Conservation (phyloP, 768 basidiomycete species). For the Tephrocybe rancida region DNA sequence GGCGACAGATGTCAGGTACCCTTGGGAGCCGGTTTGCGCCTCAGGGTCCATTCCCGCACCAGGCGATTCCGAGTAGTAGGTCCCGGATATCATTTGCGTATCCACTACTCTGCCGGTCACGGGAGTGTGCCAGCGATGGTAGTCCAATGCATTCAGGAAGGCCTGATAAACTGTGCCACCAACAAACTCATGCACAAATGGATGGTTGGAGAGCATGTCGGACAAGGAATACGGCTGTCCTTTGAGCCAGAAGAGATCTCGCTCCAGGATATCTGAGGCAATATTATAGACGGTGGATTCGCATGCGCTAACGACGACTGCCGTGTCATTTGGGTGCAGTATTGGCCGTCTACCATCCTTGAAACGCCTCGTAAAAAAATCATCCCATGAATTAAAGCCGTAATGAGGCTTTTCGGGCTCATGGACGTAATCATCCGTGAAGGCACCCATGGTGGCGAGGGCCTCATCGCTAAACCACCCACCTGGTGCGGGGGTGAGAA, state of each 20-base stretch:
- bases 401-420: not conserved
- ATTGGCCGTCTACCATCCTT: conserved; percentile 38
- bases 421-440: conserved; percentile 1
- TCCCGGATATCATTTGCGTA: conserved; percentile 45
- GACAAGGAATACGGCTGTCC: conserved; percentile 52
- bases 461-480: conserved; percentile 47
- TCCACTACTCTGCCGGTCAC: conserved; percentile 41
- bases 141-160: conserved; percentile 48
- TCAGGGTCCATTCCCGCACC: conserved; percentile 11
- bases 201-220: conserved; percentile 47
- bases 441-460: conserved; percentile 2
- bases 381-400: conserved; percentile 29
- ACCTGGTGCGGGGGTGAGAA: conserved; percentile 36
- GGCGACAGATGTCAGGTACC: conserved; percentile 45
- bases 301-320: conserved; percentile 45
- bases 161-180: conserved; percentile 51
- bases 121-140: conserved; percentile 59
- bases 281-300: conserved; percentile 47
- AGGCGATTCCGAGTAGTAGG: conserved; percentile 46
- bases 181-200: conserved; percentile 27
- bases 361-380: conserved; percentile 48
- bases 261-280: conserved; percentile 31
- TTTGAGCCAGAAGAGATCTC: conserved; percentile 54
- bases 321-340: conserved; percentile 16
- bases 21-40: conserved; percentile 26